phyloP scores from a whole-genome alignment of 495 filamentous ascomycete species.

The Penicillium malachiteum region DNA sequence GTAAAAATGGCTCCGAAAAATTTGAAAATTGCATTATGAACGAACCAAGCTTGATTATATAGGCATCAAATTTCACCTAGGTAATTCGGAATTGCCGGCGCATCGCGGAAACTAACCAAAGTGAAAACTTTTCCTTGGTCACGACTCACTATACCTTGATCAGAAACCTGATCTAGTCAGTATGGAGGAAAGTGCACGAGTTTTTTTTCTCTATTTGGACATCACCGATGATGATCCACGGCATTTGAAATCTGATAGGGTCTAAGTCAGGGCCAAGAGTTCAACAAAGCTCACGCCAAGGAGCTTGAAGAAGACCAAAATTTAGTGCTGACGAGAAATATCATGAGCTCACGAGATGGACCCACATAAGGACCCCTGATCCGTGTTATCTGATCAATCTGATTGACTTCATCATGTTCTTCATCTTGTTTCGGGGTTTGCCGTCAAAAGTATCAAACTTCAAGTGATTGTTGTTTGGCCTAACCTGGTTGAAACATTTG shows the following conservation, averaged over 20 bases:
- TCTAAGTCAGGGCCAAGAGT: not conserved
- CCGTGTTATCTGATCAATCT: conserved; percentile 9
- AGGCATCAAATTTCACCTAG: not conserved
- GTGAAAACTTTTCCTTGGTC: not conserved
- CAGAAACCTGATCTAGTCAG: not conserved
- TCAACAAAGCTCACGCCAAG: not conserved
- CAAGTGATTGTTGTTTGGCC: too few species aligned
- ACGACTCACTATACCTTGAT: not conserved
- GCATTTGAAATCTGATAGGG: not conserved
- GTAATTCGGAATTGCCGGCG: not conserved
- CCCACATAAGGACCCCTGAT: not conserved
- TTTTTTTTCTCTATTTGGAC: not conserved
- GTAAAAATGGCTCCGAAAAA: not conserved
- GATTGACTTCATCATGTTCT: conserved; percentile 9
- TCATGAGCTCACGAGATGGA: not conserved
- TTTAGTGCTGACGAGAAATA: not conserved
- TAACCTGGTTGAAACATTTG: too few species aligned
- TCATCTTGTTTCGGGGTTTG: too few species aligned
- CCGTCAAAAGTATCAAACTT: too few species aligned
- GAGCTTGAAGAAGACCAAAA: not conserved
- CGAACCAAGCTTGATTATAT: not conserved
- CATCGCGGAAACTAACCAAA: not conserved
- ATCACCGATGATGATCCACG: not conserved
- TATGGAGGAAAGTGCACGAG: not conserved
- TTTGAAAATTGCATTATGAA: not conserved